These are phyloP conservation scores for Aspergillus caelatus DNA, from an alignment of 2,329 filamentous ascomycete genomes.

Conservation along the genomic window DNA sequence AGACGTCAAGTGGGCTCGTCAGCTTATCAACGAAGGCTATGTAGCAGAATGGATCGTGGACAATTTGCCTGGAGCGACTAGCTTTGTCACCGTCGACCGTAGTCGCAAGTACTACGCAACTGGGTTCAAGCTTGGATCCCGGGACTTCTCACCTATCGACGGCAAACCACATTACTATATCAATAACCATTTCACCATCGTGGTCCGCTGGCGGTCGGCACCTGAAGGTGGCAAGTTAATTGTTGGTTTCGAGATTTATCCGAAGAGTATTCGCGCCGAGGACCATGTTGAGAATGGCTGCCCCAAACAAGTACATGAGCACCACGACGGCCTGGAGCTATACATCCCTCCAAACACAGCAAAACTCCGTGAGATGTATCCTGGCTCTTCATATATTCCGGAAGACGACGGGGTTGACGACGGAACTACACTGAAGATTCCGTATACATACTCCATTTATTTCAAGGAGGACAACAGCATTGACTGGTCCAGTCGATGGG, in stretches of 20 bases:
- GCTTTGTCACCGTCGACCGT: slow-evolving; percentile 84
- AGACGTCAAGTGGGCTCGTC: slow-evolving; percentile 67
- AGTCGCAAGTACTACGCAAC: slow-evolving; percentile 84
- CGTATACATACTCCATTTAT: slow-evolving; percentile 88
- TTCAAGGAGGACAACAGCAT: slow-evolving; percentile 80
- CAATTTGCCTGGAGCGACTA: slow-evolving; percentile 85
- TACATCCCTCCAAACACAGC: slow-evolving; percentile 67
- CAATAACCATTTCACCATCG: slow-evolving; percentile 86
- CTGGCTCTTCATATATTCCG: slow-evolving; percentile 62
- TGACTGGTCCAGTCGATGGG: slow-evolving; percentile 85
- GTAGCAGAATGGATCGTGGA: slow-evolving; percentile 94
- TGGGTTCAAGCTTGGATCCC: slow-evolving; percentile 85
- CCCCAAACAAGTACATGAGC: slow-evolving; percentile 66
- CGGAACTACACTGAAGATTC: slow-evolving; percentile 69
- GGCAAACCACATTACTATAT: slow-evolving; percentile 70
- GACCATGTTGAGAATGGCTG: slow-evolving; percentile 68
- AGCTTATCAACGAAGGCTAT: slow-evolving; percentile 77
- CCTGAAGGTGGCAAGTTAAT: slow-evolving; percentile 76
- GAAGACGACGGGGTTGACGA: slow-evolving; percentile 64
- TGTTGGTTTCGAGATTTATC: slow-evolving; percentile 87
- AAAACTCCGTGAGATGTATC: slow-evolving; percentile 56
- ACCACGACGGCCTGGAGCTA: slow-evolving; percentile 69
- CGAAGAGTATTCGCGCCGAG: slow-evolving; percentile 73
- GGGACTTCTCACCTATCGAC: slow-evolving; percentile 63
- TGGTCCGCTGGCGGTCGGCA: slow-evolving; percentile 75